Percentiles rank a stretch among this genome's conserved stretches.
Conservation (phyloP, 139 green algal genomes). For the Volvox reticuliferus region DNA sequence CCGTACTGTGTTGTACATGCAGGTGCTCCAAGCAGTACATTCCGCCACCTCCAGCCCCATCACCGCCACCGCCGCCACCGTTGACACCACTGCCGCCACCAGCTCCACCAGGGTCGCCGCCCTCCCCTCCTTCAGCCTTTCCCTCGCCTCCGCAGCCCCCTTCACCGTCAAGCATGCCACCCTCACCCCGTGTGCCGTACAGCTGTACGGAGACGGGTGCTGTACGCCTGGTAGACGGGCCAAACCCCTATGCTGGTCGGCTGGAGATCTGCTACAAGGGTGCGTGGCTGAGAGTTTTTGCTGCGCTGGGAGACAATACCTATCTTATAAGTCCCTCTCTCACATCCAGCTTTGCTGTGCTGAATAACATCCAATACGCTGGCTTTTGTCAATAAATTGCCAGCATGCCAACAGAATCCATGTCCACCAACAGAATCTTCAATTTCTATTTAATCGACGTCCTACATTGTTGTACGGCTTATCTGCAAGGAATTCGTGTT, state of each 20-base stretch:
- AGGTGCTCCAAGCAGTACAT: slow-evolving; percentile 32
- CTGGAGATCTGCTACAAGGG: slow-evolving; percentile 32
- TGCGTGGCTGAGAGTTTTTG: not conserved
- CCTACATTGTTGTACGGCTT: no score
- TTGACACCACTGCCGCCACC: not conserved
- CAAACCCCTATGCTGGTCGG: not conserved
- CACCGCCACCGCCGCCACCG: not conserved
- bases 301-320: no score
- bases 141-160: not conserved
- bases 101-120: not conserved
- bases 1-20: not conserved
- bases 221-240: not conserved
- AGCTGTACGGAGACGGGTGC: not conserved
- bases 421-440: no score
- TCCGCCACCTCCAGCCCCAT: not conserved
- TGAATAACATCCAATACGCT: no score
- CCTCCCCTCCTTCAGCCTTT: not conserved
- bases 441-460: no score
- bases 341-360: no score
- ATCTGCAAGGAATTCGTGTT: no score
- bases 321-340: no score
- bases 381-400: no score
- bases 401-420: no score
- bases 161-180: not conserved
- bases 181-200: not conserved